A percentile compares a stretch with the other conserved stretches of the same genome.
phyloP scores from a whole-genome alignment of 2,329 filamentous ascomycete genomes.

The Epichloe bromicola region DNA sequence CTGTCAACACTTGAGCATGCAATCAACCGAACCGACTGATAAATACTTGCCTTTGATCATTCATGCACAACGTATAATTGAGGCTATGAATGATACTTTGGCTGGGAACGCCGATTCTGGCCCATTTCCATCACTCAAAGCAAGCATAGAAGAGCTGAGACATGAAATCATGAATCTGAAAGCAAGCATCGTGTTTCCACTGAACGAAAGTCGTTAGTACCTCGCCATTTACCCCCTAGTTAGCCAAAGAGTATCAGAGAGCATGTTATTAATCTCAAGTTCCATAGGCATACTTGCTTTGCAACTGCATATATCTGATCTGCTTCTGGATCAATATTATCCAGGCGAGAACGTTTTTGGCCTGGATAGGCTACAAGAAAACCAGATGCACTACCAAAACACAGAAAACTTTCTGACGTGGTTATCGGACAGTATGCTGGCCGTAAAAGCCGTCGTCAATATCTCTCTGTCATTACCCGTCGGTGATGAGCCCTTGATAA shows the following conservation, averaged over 20 bases:
- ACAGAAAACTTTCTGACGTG: constrained; percentile 13
- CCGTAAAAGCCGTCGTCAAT: constrained; percentile 17
- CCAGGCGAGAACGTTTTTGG: constrained; percentile 16
- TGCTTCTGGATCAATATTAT: constrained; percentile 18
- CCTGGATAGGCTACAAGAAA: constrained; percentile 12
- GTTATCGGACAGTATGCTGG: constrained; percentile 18
- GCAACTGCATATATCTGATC: constrained; percentile 16
- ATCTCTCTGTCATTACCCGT: constrained; percentile 15
- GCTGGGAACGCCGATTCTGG: constrained; percentile 1
- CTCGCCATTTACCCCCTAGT: too few relatives aligned
- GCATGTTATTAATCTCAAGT: not conserved
- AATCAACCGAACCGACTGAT: constrained; percentile 10
- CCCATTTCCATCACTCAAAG: constrained; percentile 9
- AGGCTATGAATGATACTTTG: constrained; percentile 17
- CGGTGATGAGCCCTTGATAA: constrained; percentile 15
- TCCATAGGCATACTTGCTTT: constrained; percentile 13
- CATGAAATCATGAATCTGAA: constrained; percentile 12
- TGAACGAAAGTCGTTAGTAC: constrained; percentile 17
- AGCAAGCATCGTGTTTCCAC: constrained; percentile 12
- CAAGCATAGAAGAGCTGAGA: constrained; percentile 7
- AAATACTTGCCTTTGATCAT: constrained; percentile 18
- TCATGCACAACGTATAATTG: constrained; percentile 17
- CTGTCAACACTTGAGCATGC: constrained; percentile 10
- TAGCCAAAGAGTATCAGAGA: not conserved
- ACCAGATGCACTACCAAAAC: constrained; percentile 4